Conservation (phyloP, 2,329 filamentous ascomycete genomes). For the Arthrobotrys conoides region DNA sequence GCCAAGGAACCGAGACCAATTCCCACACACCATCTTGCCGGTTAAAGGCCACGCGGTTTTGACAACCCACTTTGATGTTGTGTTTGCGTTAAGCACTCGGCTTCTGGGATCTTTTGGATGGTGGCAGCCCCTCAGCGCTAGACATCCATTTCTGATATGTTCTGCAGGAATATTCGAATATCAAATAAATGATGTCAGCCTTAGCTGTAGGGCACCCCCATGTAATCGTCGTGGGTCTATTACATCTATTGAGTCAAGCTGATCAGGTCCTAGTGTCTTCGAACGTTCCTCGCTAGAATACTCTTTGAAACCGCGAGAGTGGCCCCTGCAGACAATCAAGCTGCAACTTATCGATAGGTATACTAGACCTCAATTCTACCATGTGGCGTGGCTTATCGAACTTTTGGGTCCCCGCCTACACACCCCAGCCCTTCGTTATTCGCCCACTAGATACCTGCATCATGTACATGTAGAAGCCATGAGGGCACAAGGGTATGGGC, state of each 20-base stretch:
- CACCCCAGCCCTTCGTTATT: conserved; percentile 25
- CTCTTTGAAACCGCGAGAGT: conserved; percentile 50
- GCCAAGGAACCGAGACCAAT: conserved; percentile 34
- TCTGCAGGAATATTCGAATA: conserved; percentile 42
- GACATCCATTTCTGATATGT: conserved; percentile 38
- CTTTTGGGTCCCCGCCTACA: conserved; percentile 23
- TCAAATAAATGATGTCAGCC: conserved; percentile 61
- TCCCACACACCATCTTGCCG: conserved; percentile 35
- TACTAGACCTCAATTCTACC: conserved; percentile 37
- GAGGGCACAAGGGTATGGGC: conserved; percentile 32
- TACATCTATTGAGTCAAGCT: conserved; percentile 48
- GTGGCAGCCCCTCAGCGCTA: conserved; percentile 46
- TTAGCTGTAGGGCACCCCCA: conserved; percentile 45
- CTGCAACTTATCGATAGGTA: conserved; percentile 44
- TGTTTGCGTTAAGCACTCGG: conserved; percentile 58
- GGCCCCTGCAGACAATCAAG: conserved; percentile 60
- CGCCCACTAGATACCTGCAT: conserved; percentile 30
- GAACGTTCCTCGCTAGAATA: conserved; percentile 36
- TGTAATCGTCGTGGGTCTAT: conserved; percentile 33
- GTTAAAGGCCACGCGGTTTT: conserved; percentile 59
- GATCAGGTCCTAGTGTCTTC: conserved; percentile 35
- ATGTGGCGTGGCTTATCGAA: conserved; percentile 51
- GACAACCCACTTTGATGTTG: conserved; percentile 51
- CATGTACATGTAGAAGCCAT: conserved; percentile 40
- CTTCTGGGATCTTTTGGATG: conserved; percentile 11